Base-by-base conservation (phyloP, 805 yeast species). In the Metschnikowia sp. region DNA sequence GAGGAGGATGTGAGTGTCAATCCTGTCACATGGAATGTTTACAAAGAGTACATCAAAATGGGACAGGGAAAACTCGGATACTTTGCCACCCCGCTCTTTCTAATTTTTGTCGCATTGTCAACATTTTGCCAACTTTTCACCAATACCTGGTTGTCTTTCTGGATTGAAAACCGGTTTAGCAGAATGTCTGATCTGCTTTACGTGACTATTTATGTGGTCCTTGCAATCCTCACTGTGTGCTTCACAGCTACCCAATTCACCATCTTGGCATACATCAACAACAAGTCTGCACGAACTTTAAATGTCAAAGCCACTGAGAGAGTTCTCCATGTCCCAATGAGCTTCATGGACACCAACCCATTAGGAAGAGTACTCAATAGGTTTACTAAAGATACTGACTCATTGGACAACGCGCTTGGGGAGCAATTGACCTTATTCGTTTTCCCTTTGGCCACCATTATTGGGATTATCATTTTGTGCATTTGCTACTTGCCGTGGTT, bases 401-500 rank as follows among this genome's bases (percentile, higher is more conserved):
- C 75, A n/a, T 65, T 72, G 51, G 77, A 72, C 54, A 72, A 71
- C 51, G 76, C 69, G 52, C 61, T 72, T 49, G 74, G 76, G 19
- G 76, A 72, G 51, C 75, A 72, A 52, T 56, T 69, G 55, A 59
- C 74, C 45, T 60, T 70, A 48, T 70, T 72, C 47, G 49, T 72
- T 13, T 70, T 69, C 59, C 75, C 76, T 15, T 54, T 69, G 40
- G 74, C 75, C 13, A 57, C 63, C 29, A 70, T 72, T 42, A 49
- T 54, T 29, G 58, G 58, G 6, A 61, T 72, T 48, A 52, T 69
- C 42, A 66, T 72, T 36, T 70, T 78, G 55, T 76, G 80, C 64
- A 69, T 73, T 47, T 69, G 73, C 52, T 79, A 72, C 57, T 65
- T 78, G 50, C 83, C 83, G 6, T 80, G 74, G 73, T 78, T 78